phyloP scores from a whole-genome alignment of 192 early-diverging fungal genomes.

The Umbelopsis sp. region DNA sequence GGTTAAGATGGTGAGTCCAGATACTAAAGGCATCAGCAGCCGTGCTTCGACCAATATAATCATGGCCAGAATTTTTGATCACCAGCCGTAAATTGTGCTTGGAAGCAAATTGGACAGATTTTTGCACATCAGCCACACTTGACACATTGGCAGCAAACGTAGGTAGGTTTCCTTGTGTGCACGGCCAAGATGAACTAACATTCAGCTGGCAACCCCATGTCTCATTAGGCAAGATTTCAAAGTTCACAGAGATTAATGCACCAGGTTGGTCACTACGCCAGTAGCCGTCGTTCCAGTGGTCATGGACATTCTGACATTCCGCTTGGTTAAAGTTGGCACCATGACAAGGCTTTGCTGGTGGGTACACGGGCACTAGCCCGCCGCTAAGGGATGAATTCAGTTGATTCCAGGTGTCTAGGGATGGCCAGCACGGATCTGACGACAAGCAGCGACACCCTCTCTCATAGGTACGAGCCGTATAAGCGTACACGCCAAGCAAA shows the following conservation, averaged over 20 bases:
- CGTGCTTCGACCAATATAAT: slow-evolving; percentile 45
- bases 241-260: slow-evolving; percentile 20
- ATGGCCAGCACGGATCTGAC: slow-evolving; percentile 35
- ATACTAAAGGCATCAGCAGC: slow-evolving; percentile 46
- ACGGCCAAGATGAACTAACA: slow-evolving; percentile 14
- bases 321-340: slow-evolving; percentile 26
- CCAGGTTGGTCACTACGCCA: slow-evolving; percentile 30
- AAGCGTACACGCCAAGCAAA: neutral
- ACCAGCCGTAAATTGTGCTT: slow-evolving; percentile 48
- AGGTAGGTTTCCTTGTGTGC: slow-evolving; percentile 36
- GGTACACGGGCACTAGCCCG: slow-evolving; percentile 25
- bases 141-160: slow-evolving; percentile 37
- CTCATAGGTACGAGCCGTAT: neutral
- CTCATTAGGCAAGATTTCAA: slow-evolving; percentile 24
- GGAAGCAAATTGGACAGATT: slow-evolving; percentile 36
- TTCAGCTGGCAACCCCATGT: slow-evolving; percentile 25
- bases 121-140: slow-evolving; percentile 30
- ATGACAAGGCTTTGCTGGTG: slow-evolving; percentile 36
- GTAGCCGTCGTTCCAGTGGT: slow-evolving; percentile 26
- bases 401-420: slow-evolving; percentile 21
- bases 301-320: slow-evolving; percentile 38
- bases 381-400: slow-evolving; percentile 25
- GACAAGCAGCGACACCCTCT: neutral
- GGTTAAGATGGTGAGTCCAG: slow-evolving; percentile 47
- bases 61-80: slow-evolving; percentile 61